Conservation (phyloP, 176 grass and related monocot genomes). For the Aegilops speltoides region DNA sequence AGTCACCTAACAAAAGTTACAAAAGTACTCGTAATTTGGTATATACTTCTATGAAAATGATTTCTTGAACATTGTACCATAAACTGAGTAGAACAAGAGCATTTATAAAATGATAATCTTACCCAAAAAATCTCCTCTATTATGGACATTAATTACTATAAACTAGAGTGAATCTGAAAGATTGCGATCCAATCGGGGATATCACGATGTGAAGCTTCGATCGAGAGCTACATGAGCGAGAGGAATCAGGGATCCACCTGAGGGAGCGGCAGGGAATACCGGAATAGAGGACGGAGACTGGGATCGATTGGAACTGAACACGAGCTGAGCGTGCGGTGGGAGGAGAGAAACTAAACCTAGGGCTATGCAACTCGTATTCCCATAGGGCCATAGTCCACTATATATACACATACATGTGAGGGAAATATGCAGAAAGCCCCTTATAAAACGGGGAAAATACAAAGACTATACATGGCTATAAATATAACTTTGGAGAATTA, state of each 20-base stretch:
- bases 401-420: not conserved
- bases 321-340: no score
- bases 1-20: conserved; percentile 1
- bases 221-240: not conserved
- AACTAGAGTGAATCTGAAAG: not conserved
- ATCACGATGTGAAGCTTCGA: not conserved
- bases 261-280: not conserved
- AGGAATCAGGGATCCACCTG: not conserved
- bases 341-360: no score
- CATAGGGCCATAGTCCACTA: not conserved
- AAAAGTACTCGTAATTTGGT: not conserved
- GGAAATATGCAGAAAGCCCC: not conserved
- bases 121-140: not conserved
- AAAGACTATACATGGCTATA: no score
- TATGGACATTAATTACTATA: not conserved
- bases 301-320: no score
- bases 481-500: no score
- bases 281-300: no score
- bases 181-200: not conserved
- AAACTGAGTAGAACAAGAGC: not conserved
- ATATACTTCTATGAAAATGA: not conserved
- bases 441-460: no score
- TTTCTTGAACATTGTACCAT: not conserved
- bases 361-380: not conserved
- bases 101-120: not conserved